Evolutionary conservation across 2,329 filamentous ascomycete species (phyloP).

Genomic region (Trichoderma polysporum): DNA sequence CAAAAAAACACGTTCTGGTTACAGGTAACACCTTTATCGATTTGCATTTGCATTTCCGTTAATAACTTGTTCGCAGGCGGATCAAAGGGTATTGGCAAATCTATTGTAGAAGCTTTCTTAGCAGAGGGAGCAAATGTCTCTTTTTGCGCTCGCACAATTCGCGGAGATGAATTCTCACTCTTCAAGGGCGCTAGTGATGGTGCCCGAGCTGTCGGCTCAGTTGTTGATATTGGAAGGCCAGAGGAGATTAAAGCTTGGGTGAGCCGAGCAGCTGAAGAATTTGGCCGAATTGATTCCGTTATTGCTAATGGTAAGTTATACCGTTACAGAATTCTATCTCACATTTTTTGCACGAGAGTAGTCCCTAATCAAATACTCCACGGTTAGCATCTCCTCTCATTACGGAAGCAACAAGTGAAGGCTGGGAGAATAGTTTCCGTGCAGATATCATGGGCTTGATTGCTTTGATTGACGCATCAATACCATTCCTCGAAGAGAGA

Average conservation of each 20-base stretch:
- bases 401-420: slow-evolving; percentile 18
- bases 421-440: slow-evolving; percentile 29
- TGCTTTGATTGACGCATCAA: slow-evolving; percentile 24
- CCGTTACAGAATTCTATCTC: neutral
- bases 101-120: slow-evolving; percentile 26
- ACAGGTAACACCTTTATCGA: neutral
- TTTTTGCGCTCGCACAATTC: slow-evolving; percentile 27
- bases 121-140: slow-evolving; percentile 31
- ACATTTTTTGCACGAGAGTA: neutral
- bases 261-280: slow-evolving; percentile 22
- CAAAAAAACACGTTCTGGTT: neutral
- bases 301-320: slow-evolving; percentile 26
- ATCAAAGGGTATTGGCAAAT: slow-evolving; percentile 29
- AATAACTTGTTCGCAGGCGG: slow-evolving; percentile 23
- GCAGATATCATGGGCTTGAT: slow-evolving; percentile 29
- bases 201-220: slow-evolving; percentile 25
- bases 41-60: neutral
- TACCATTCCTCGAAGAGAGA: slow-evolving; percentile 24
- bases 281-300: slow-evolving; percentile 28
- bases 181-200: slow-evolving; percentile 18
- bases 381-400: slow-evolving; percentile 23
- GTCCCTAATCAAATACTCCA: neutral
- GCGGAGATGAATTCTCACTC: slow-evolving; percentile 26
- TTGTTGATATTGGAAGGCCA: slow-evolving; percentile 27
- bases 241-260: slow-evolving; percentile 25